Evolutionary conservation across 257 asterid genomes (phyloP).

Genomic region (Solanum ahanhuiri): DNA sequence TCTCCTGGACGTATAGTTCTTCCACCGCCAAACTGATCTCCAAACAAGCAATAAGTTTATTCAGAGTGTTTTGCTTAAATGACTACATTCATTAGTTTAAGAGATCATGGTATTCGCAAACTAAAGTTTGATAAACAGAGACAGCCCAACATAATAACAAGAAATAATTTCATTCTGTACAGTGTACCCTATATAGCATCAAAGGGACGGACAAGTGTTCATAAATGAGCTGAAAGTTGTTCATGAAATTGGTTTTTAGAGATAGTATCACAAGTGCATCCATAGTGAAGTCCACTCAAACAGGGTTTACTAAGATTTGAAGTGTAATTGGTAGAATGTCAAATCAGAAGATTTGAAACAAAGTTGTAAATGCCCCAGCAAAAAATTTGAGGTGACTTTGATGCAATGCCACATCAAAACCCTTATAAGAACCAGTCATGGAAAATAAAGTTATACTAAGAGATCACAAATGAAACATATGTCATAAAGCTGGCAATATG

Average conservation of each 20-base stretch:
- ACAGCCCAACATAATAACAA: background rate
- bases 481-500: background rate
- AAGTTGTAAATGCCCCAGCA: background rate
- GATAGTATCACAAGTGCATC: background rate
- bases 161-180: background rate
- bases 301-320: background rate
- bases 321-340: background rate
- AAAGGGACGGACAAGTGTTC: background rate
- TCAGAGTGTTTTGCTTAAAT: background rate
- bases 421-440: background rate
- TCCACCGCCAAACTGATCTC: conserved; percentile 81
- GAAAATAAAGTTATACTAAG: background rate
- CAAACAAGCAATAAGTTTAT: conserved; percentile 1
- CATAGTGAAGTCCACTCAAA: background rate
- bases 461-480: background rate
- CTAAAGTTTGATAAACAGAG: background rate
- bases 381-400: background rate
- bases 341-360: background rate
- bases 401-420: background rate
- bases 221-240: background rate
- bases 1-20: conserved; percentile 81
- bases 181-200: background rate
- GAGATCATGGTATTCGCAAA: background rate
- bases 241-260: background rate
- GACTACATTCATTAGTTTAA: background rate